These are phyloP conservation scores for Trichophaea hybrida DNA, from an alignment of 2,329 filamentous ascomycete genomes.

Conservation along the genomic window DNA sequence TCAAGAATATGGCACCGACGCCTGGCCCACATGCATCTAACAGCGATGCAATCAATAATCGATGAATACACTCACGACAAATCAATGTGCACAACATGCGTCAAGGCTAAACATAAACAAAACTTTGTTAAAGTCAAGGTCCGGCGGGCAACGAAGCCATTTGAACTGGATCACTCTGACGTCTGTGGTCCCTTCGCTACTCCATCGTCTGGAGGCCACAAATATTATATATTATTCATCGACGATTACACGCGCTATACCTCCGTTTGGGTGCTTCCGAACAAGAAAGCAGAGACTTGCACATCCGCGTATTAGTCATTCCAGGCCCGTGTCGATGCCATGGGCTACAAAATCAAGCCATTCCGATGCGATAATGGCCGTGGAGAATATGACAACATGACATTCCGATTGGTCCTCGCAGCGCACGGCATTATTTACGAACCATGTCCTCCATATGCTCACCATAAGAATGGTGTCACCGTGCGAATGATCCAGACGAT, in stretches of 20 bases:
- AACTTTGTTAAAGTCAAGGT: not conserved
- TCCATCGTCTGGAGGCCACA: not conserved
- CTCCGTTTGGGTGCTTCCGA: not conserved
- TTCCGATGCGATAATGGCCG: not conserved
- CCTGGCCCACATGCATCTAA: not conserved
- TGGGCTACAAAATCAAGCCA: not conserved
- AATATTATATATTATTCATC: constrained; percentile 11
- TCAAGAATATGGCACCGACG: no score
- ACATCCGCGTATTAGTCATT: not conserved
- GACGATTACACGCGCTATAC: constrained; percentile 8
- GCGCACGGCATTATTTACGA: not conserved
- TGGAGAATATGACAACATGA: not conserved
- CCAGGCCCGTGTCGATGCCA: not conserved
- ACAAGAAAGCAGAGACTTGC: not conserved
- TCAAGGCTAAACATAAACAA: constrained; percentile 4
- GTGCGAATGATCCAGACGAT: constrained; percentile 7
- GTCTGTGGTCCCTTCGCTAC: constrained; percentile 2
- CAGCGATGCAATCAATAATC: not conserved
- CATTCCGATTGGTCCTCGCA: not conserved
- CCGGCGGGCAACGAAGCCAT: not conserved
- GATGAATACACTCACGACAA: not conserved
- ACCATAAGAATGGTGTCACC: constrained; percentile 5
- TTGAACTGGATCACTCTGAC: constrained; percentile 11
- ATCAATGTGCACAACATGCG: not conserved
- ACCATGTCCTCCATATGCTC: constrained; percentile 2